phyloP scores from a whole-genome alignment of 306 rosid genomes.

The Quercus rubra region DNA sequence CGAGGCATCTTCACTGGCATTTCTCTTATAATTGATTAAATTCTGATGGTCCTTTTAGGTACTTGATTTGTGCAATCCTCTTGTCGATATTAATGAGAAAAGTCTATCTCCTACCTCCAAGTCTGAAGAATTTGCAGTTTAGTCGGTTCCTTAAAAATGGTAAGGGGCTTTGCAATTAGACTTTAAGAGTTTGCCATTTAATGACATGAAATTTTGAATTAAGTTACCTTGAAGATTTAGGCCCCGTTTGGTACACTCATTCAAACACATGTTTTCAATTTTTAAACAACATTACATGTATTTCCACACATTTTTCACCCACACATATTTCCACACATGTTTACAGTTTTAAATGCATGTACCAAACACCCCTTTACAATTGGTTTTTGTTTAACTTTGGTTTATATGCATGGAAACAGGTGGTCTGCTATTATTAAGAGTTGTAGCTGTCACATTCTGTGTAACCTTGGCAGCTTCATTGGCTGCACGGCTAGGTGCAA shows the following conservation, averaged over 20 bases:
- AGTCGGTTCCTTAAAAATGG: conserved; percentile 84
- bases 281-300: too few relatives aligned
- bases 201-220: too few relatives aligned
- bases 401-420: conserved; percentile 39
- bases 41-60: conserved; percentile 40
- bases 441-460: conserved; percentile 90
- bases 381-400: background rate
- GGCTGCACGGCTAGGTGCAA: conserved; percentile 80
- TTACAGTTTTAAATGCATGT: too few relatives aligned
- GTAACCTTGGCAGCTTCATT: conserved; percentile 88
- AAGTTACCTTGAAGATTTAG: too few relatives aligned
- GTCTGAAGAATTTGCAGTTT: conserved; percentile 69
- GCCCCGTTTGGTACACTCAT: too few relatives aligned
- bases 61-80: conserved; percentile 66
- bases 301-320: too few relatives aligned
- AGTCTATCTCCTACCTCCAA: conserved; percentile 73
- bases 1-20: background rate
- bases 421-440: conserved; percentile 62
- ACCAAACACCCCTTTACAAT: too few relatives aligned
- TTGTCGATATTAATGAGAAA: conserved; percentile 52
- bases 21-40: too few relatives aligned
- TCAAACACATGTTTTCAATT: too few relatives aligned
- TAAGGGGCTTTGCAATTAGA: conserved; percentile 11
- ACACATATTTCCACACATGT: too few relatives aligned
- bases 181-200: too few relatives aligned